Conservation (phyloP, 495 filamentous ascomycete genomes). For the Penicillium paxilli region DNA sequence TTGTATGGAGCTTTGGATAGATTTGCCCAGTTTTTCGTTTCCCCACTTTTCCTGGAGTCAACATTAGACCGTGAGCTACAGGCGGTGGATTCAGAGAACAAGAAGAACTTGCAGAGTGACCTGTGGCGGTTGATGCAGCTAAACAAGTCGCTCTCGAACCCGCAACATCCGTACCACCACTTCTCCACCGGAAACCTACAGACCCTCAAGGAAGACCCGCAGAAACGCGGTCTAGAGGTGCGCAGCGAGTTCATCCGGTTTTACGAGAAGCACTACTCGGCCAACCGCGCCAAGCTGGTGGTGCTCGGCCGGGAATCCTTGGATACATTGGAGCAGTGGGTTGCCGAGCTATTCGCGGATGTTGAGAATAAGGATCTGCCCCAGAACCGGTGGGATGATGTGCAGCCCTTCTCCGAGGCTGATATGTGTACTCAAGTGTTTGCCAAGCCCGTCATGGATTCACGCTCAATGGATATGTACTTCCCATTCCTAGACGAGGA, state of each 20-base stretch:
- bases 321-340: slow-evolving; percentile 87
- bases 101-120: slow-evolving; percentile 98
- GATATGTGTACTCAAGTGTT: slow-evolving; percentile 80
- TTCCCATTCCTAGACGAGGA: slow-evolving; percentile 94
- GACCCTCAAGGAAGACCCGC: slow-evolving; percentile 82
- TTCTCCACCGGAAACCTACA: slow-evolving; percentile 95
- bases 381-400: slow-evolving; percentile 77
- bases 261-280: slow-evolving; percentile 87
- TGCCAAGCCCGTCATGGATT: slow-evolving; percentile 96
- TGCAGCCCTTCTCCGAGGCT: slow-evolving; percentile 64
- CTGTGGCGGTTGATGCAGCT: slow-evolving; percentile 91
- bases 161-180: slow-evolving; percentile 88
- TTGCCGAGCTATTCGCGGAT: slow-evolving; percentile 77
- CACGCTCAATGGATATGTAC: slow-evolving; percentile 75
- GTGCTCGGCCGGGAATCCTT: slow-evolving; percentile 86
- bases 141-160: slow-evolving; percentile 86
- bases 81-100: slow-evolving; percentile 98
- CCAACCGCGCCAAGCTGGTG: slow-evolving; percentile 94
- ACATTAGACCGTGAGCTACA: slow-evolving; percentile 89
- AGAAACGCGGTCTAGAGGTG: slow-evolving; percentile 80
- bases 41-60: slow-evolving; percentile 83
- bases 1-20: slow-evolving; percentile 89
- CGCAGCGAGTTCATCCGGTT: slow-evolving; percentile 94
- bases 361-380: slow-evolving; percentile 84
- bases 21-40: slow-evolving; percentile 97